Percentiles rank a stretch among this genome's conserved stretches.
Evolutionary conservation across 2,329 filamentous ascomycete genomes (phyloP).

Genomic region (Lachnellula willkommii): DNA sequence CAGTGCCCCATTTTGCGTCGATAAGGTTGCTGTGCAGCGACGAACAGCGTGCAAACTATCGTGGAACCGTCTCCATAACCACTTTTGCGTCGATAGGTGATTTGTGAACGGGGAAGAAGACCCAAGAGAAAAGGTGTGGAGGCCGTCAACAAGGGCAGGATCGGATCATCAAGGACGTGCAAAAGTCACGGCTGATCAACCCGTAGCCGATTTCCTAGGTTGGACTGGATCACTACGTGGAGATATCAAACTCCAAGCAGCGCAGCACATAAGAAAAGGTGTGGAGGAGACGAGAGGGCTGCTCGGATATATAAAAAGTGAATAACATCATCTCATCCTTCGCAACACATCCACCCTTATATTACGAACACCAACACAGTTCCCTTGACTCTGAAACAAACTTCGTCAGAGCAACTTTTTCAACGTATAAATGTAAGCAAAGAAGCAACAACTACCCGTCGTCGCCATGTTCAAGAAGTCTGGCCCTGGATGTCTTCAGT

Average conservation of each 20-base stretch:
- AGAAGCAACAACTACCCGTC: no score
- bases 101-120: conserved; percentile 18
- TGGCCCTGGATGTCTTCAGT: background rate
- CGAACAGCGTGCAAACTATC: conserved; percentile 18
- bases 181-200: conserved; percentile 25
- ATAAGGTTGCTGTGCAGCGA: conserved; percentile 23
- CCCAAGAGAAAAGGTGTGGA: conserved; percentile 27
- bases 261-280: conserved; percentile 5
- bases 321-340: conserved; percentile 4
- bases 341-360: background rate
- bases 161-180: conserved; percentile 26
- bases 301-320: conserved; percentile 6
- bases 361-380: no score
- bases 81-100: conserved; percentile 15
- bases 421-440: no score
- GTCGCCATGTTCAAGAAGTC: no score
- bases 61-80: conserved; percentile 24
- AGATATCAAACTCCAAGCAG: conserved; percentile 1
- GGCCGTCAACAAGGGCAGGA: conserved; percentile 23
- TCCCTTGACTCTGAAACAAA: no score
- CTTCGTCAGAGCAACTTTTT: no score
- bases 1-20: conserved; percentile 9
- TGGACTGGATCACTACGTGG: conserved; percentile 17
- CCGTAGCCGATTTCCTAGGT: conserved; percentile 26
- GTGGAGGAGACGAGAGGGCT: conserved; percentile 5